Percentiles rank a stretch among this genome's conserved stretches.
Evolutionary conservation across 1,139 yeast species (phyloP).

Genomic region (Eremothecium cymbalariae): DNA sequence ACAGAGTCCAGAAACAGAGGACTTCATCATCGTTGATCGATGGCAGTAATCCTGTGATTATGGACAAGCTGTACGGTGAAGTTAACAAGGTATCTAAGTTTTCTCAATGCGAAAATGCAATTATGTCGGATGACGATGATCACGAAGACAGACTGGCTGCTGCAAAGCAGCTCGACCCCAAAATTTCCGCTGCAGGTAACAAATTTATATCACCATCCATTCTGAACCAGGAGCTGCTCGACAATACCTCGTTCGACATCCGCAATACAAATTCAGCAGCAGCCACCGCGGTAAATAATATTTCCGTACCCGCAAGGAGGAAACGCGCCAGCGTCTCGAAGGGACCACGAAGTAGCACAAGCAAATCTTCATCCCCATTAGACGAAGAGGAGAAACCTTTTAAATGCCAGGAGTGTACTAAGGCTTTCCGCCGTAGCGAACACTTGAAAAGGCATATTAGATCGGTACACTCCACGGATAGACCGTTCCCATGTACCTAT

Average conservation of each 20-base stretch:
- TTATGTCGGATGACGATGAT: slow-evolving; percentile 19
- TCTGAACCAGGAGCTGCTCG: slow-evolving; percentile 7
- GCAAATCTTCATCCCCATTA: slow-evolving; percentile 20
- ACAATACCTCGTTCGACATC: slow-evolving; percentile 4
- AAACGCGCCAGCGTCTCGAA: slow-evolving; percentile 11
- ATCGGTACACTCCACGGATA: slow-evolving; percentile 54
- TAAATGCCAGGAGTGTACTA: slow-evolving; percentile 34
- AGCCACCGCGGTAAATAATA: background rate
- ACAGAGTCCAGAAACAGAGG: slow-evolving; percentile 20
- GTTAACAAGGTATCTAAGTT: slow-evolving; percentile 7
- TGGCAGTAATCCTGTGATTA: slow-evolving; percentile 16
- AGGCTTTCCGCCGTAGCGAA: slow-evolving; percentile 62
- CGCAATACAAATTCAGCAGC: background rate
- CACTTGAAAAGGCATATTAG: slow-evolving; percentile 72
- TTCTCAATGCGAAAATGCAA: slow-evolving; percentile 14
- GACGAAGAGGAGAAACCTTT: slow-evolving; percentile 34
- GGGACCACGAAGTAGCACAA: slow-evolving; percentile 7
- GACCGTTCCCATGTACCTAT: slow-evolving; percentile 63
- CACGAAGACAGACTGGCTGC: slow-evolving; percentile 9
- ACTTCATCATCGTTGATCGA: slow-evolving; percentile 22
- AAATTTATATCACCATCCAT: slow-evolving; percentile 7
- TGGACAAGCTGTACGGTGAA: slow-evolving; percentile 18
- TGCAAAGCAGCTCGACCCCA: slow-evolving; percentile 3
- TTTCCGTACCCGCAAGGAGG: slow-evolving; percentile 5
- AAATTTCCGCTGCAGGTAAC: slow-evolving; percentile 2